A percentile compares a stretch with the other conserved stretches of the same genome.
These are phyloP conservation scores for Suhomyces ambrosiae DNA, from an alignment of 1,139 yeast genomes.

Conservation along the genomic window DNA sequence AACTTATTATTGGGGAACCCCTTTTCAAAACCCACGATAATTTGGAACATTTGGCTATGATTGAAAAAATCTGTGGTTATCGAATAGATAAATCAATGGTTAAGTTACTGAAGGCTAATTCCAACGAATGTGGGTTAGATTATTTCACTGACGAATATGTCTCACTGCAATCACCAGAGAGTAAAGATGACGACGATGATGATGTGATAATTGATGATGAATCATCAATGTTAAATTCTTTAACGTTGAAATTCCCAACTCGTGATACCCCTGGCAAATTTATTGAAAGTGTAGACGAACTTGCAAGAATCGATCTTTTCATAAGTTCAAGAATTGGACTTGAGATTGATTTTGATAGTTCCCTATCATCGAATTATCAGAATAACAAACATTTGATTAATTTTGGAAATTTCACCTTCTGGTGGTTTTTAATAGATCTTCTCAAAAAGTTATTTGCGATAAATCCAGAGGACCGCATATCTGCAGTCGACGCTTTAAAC, in stretches of 20 bases:
- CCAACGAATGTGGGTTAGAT: conserved; percentile 47
- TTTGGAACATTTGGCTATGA: conserved; percentile 90
- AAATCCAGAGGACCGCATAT: conserved; percentile 63
- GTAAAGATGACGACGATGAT: conserved; percentile 22
- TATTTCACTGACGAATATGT: conserved; percentile 38
- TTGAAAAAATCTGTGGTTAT: conserved; percentile 72
- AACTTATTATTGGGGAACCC: conserved; percentile 93
- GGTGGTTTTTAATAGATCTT: conserved; percentile 76
- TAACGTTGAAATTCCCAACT: conserved; percentile 39
- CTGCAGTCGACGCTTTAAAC: conserved; percentile 68
- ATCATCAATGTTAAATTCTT: conserved; percentile 26
- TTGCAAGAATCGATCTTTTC: conserved; percentile 54
- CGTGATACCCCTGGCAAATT: conserved; percentile 48
- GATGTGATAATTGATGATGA: conserved; percentile 38
- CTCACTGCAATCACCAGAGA: conserved; percentile 16
- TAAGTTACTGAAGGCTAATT: conserved; percentile 34
- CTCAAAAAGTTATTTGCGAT: conserved; percentile 61
- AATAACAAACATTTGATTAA: conserved; percentile 42
- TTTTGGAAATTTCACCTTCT: conserved; percentile 63
- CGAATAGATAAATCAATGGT: conserved; percentile 43
- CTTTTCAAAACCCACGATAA: conserved; percentile 94
- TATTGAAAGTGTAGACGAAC: conserved; percentile 52
- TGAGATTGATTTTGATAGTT: conserved; percentile 42
- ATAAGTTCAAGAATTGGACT: conserved; percentile 44
- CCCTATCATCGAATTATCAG: conserved; percentile 44